Conservation (phyloP, 31 red algal genomes). For the Odonthalia washingtoniensis region DNA sequence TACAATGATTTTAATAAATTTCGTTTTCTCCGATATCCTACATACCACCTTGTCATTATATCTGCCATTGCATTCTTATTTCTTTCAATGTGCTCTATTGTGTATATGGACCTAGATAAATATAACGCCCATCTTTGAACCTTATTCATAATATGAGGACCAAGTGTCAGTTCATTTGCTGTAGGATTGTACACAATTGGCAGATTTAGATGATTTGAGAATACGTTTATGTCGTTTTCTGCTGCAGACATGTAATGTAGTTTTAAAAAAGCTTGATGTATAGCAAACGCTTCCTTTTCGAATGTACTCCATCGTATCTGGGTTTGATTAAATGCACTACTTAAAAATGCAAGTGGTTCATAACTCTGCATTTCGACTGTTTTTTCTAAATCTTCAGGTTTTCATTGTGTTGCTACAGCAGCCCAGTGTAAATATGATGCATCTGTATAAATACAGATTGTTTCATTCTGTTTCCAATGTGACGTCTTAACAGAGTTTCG, state of each 20-base stretch:
- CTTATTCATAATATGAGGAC: too few relatives aligned
- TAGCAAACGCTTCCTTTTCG: slow-evolving; percentile 55
- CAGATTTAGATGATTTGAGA: background rate
- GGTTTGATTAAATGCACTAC: slow-evolving; percentile 26
- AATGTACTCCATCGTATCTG: slow-evolving; percentile 33
- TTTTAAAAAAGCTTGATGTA: slow-evolving; percentile 45
- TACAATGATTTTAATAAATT: background rate
- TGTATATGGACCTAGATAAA: slow-evolving; percentile 23
- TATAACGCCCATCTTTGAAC: slow-evolving; percentile 48
- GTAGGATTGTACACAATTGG: slow-evolving; percentile 27
- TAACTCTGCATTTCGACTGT: slow-evolving; percentile 26
- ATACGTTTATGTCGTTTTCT: slow-evolving; percentile 19
- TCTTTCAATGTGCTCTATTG: slow-evolving; percentile 38
- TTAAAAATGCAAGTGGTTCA: slow-evolving; percentile 35
- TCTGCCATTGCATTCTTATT: slow-evolving; percentile 31
- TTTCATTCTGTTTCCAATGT: slow-evolving; percentile 10
- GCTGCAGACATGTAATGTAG: slow-evolving; percentile 40
- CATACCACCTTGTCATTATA: slow-evolving; percentile 25
- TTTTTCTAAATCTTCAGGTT: background rate
- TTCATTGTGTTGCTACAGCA: slow-evolving; percentile 30
- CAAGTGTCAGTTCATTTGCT: slow-evolving; percentile 9
- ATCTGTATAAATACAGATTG: slow-evolving; percentile 45
- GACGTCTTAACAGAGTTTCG: slow-evolving; percentile 14
- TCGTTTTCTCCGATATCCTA: background rate
- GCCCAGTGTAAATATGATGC: slow-evolving; percentile 40